Conservation (phyloP, 2,329 filamentous ascomycete genomes). For the Canariomyces notabilis region DNA sequence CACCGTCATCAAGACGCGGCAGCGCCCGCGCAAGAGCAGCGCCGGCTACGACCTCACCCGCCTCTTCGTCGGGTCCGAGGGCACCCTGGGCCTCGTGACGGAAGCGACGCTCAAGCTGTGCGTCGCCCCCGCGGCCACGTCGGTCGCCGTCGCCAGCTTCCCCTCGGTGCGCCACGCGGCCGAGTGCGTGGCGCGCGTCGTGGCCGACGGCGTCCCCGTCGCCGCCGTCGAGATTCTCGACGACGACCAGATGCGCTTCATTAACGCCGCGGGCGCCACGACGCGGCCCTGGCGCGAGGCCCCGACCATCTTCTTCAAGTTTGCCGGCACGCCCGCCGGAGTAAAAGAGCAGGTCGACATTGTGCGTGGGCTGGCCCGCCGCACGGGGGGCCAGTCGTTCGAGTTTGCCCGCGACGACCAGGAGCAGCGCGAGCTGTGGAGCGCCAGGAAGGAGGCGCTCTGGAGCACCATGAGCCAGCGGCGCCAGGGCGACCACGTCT, state of each 20-base stretch:
- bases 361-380: conserved; percentile 59
- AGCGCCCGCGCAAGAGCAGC: conserved; percentile 81
- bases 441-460: conserved; percentile 75
- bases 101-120: conserved; percentile 87
- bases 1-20: conserved; percentile 82
- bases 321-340: conserved; percentile 61
- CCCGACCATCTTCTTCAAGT: conserved; percentile 82
- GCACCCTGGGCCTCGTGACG: conserved; percentile 84
- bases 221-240: conserved; percentile 92
- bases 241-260: conserved; percentile 77
- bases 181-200: conserved; percentile 73
- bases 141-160: conserved; percentile 67
- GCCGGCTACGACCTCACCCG: conserved; percentile 89
- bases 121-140: conserved; percentile 71
- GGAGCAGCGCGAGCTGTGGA: conserved; percentile 76
- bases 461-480: conserved; percentile 71
- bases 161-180: conserved; percentile 63
- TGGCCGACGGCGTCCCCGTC: conserved; percentile 74
- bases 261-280: conserved; percentile 63
- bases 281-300: conserved; percentile 63
- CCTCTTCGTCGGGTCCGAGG: conserved; percentile 86
- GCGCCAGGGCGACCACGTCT: conserved; percentile 65
- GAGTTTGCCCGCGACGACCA: conserved; percentile 67
- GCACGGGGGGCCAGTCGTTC: conserved; percentile 61
- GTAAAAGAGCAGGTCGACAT: conserved; percentile 75